Evolutionary conservation across 2,329 filamentous ascomycete species (phyloP).

Genomic region (Diaporthe citri): DNA sequence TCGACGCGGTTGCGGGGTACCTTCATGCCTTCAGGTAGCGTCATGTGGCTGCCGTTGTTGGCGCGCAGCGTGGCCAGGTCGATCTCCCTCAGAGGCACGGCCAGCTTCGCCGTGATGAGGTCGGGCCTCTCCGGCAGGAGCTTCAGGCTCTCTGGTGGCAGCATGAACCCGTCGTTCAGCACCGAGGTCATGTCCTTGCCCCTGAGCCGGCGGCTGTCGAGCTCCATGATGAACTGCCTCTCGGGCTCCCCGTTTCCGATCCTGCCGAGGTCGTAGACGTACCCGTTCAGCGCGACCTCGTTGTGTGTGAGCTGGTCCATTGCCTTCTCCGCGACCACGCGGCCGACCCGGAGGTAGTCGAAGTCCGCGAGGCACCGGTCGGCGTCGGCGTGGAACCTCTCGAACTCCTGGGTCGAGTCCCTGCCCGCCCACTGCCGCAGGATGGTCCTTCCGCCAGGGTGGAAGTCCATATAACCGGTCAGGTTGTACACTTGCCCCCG

Average conservation of each 20-base stretch:
- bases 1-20: neutral
- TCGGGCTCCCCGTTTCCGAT: neutral
- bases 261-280: neutral
- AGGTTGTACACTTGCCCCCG: constrained; percentile 26
- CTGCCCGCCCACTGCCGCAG: constrained; percentile 22
- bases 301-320: neutral
- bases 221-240: neutral
- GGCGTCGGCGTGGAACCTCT: constrained; percentile 2
- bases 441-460: constrained; percentile 13
- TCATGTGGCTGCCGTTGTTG: neutral
- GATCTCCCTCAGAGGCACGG: neutral
- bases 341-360: constrained; percentile 29
- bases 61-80: neutral
- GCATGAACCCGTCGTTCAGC: neutral
- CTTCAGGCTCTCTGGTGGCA: neutral
- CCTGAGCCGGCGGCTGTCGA: neutral
- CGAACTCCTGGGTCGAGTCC: neutral
- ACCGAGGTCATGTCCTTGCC: neutral
- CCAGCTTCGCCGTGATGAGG: constrained; percentile 24
- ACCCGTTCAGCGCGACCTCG: constrained; percentile 9
- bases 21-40: neutral
- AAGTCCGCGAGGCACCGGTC: constrained; percentile 15
- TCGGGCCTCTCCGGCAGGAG: neutral
- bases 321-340: constrained; percentile 4
- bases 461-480: constrained; percentile 14